A percentile compares a stretch with the other conserved stretches of the same genome.
These are phyloP conservation scores for Pythium phragmitis DNA, from an alignment of 352 stramenopile species.

Conservation along the genomic window DNA sequence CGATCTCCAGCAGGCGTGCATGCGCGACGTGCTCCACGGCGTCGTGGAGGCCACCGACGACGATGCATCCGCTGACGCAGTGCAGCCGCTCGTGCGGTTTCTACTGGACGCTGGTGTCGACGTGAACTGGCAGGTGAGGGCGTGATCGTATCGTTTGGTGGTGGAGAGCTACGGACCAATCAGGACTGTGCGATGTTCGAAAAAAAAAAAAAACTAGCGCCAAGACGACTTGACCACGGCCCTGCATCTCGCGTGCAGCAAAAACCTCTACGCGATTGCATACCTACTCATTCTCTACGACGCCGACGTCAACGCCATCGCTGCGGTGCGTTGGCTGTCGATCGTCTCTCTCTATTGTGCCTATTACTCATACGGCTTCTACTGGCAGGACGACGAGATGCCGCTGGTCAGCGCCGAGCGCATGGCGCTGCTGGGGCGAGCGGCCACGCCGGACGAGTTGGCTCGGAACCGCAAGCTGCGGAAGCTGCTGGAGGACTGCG, in stretches of 20 bases:
- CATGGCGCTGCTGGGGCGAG: slow-evolving; percentile 10
- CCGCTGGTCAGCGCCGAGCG: slow-evolving; percentile 49
- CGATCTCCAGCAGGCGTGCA: slow-evolving; percentile 49
- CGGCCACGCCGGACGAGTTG: slow-evolving; percentile 14
- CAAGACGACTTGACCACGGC: slow-evolving; percentile 59
- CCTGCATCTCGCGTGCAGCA: slow-evolving; percentile 62
- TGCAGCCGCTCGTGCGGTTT: slow-evolving; percentile 58
- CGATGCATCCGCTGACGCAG: slow-evolving; percentile 32
- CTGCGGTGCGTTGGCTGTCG: slow-evolving; percentile 31
- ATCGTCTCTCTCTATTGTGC: neutral
- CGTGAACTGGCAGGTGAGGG: slow-evolving; percentile 66
- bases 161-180: neutral
- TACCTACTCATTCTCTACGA: slow-evolving; percentile 70
- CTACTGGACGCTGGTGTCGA: slow-evolving; percentile 60
- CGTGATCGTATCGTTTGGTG: neutral
- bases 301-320: slow-evolving; percentile 73
- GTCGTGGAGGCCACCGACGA: slow-evolving; percentile 40
- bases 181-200: neutral
- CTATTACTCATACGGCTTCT: neutral
- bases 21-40: slow-evolving; percentile 53
- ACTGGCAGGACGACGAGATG: slow-evolving; percentile 60
- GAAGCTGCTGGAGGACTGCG: slow-evolving; percentile 39
- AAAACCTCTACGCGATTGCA: slow-evolving; percentile 57
- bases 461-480: slow-evolving; percentile 35
- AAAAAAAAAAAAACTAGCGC: slow-evolving; percentile 23